Conservation (phyloP, 2,329 filamentous ascomycete genomes). For the Alternaria sp. region DNA sequence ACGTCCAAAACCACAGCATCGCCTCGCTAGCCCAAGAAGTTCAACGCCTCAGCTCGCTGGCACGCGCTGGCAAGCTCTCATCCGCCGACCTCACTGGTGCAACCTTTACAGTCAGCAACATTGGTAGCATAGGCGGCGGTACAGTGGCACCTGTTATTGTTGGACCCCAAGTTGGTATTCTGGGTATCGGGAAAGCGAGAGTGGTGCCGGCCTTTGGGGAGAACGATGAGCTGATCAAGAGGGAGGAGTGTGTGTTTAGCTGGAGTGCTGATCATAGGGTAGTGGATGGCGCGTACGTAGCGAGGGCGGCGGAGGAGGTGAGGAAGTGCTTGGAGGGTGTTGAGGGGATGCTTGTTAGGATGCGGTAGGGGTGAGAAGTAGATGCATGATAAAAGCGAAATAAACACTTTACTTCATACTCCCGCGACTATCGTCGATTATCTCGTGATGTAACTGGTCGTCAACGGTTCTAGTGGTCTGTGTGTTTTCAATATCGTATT, state of each 20-base stretch:
- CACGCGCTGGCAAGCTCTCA: constrained; percentile 74
- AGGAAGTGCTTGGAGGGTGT: constrained; percentile 81
- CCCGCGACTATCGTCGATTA: neutral
- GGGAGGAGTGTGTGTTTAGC: constrained; percentile 86
- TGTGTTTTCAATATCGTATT: neutral
- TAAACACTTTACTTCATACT: neutral
- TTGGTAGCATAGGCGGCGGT: constrained; percentile 91
- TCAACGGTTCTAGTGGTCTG: neutral
- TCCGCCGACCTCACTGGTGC: constrained; percentile 80
- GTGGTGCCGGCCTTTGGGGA: constrained; percentile 77
- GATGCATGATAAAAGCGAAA: neutral
- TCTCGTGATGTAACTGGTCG: neutral
- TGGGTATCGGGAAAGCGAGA: constrained; percentile 84
- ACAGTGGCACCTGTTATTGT: constrained; percentile 92
- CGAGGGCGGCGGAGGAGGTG: constrained; percentile 84
- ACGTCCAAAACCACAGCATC: constrained; percentile 79
- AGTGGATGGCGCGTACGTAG: constrained; percentile 93
- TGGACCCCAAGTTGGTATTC: constrained; percentile 86
- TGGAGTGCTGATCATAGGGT: constrained; percentile 97
- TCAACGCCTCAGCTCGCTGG: constrained; percentile 72
- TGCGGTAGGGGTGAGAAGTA: constrained; percentile 15
- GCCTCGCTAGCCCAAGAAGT: constrained; percentile 80
- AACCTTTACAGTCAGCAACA: constrained; percentile 96
- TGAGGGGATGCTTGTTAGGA: constrained; percentile 81
- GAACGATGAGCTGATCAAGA: constrained; percentile 67